Evolutionary conservation across 2,329 filamentous ascomycete genomes (phyloP), one percentile per base, ranked within the genome.

Genomic region (Cryoendolithus antarcticus): DNA sequence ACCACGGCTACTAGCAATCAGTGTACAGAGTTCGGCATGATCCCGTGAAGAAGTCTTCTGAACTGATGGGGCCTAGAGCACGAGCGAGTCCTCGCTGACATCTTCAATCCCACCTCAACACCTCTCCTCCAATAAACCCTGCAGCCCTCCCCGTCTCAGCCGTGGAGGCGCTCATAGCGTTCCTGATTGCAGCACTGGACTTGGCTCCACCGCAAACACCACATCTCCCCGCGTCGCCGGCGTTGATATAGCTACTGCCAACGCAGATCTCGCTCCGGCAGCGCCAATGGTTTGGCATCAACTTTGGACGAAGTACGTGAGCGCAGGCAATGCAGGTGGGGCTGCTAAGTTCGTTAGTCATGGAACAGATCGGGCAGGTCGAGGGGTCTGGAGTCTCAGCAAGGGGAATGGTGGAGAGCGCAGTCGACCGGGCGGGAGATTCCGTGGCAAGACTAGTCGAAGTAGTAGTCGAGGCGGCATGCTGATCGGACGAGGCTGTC

Each of bases 291-390:
- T 65, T 61, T 0, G 69, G 61, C 33, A 78, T 66, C 36, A 69
- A 68, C 0, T 61, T 53, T 1, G 67, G 60, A 33, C 73, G 66
- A 2, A 89, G 61, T 1, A 88, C 82, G 47, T 89, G 75, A 15
- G 77, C 71, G 57, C 85, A 91, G 38, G 79, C 70, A 6, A 60
- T 61, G 56, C 85, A 91, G 3, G 74, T 81, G 2, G 75, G 59
- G 6, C 72, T 63, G 6, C 54, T 51, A 1, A 53, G 35, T 4
- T 69, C 62, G 53, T 86, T 88, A 37, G 64, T 62, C 37, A 81
- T 72, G 0, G 82, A 86, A 58, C 85, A 93, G 39, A 82, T 64
- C 1, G 69, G 62, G 52, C 82, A 41, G 24, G 28, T 34, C 7
- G 39, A 9, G 31, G 31, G 8, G 7, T 11, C 15, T n/a, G 33